Evolutionary conservation across 1,284 basidiomycete species (phyloP), one percentile per base, ranked within the genome.

Genomic region (Ustilago esculenta): DNA sequence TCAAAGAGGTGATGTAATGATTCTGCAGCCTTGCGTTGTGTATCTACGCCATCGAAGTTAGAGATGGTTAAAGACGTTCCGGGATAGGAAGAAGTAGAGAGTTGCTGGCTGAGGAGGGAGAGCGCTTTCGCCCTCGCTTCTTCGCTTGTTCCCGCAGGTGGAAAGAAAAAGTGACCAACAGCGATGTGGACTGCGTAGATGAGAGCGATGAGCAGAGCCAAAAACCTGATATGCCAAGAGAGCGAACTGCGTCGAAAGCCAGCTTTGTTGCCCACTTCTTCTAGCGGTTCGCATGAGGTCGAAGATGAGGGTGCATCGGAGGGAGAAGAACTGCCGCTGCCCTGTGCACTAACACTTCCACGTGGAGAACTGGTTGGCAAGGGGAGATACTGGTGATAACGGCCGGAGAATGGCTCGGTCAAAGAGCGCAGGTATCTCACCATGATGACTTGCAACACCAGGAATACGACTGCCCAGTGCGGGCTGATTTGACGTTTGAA

Each of bases 1-100:
- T 18, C 11, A 41, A 68, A 63, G 33, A 63, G 27, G 14, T 50
- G 45, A n/a, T 68, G 65, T 5, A 54, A 35, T 0, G 58, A 60
- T 1, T 35, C 17, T 29, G 54, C 34, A 10, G 42, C 30, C n/a
- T n/a, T 29, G 21, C 17, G 3, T 8, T 15, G 6, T 32, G 33
- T n/a, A 40, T 37, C 2, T 12, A 7, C 7, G 27, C 12, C 27
- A 12, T 29, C 7, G 27, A 29, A 29, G 27, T 7, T 29, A 29
- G 44, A 18, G 10, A 17, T 24, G 18, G 32, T 27, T 21, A 54
- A 54, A 10, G 20, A 9, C 2, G 45, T 20, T 18, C 39, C 36
- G 2, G 45, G 44, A 12, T 23, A 48, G 6, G 47, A 25, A 2
- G 36, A 21, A 30, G 42, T 35, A 7, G 43, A 11, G 15, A 60